phyloP scores from a whole-genome alignment of 1,139 yeast genomes.

The Chernovozyma aurita region DNA sequence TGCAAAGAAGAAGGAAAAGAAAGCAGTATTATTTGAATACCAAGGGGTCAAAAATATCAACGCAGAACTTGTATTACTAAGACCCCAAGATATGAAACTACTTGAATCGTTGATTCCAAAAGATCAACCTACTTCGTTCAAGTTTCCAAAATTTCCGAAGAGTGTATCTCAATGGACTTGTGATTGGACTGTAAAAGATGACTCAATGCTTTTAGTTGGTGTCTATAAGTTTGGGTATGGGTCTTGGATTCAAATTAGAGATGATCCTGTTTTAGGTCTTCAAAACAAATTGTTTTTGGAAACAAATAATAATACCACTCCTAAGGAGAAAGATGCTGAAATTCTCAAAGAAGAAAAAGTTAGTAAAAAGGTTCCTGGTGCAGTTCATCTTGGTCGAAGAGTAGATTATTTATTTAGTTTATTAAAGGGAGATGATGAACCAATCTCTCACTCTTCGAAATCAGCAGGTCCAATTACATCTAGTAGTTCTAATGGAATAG shows the following conservation, averaged over 20 bases:
- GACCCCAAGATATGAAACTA: conserved; percentile 78
- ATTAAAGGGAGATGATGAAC: conserved; percentile 52
- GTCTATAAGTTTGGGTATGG: conserved; percentile 93
- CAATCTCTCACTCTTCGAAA: conserved; percentile 3
- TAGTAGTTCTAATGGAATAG: conserved; percentile 8
- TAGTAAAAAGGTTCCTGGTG: conserved; percentile 75
- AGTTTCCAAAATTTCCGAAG: conserved; percentile 61
- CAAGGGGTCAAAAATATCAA: conserved; percentile 85
- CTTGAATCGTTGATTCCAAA: conserved; percentile 57
- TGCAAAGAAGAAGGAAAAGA: conserved; percentile 69
- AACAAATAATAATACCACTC: neutral
- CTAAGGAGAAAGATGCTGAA: conserved; percentile 7
- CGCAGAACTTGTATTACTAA: conserved; percentile 78
- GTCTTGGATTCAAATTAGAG: conserved; percentile 90
- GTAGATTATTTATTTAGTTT: conserved; percentile 79
- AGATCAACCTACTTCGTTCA: conserved; percentile 54
- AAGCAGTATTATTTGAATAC: conserved; percentile 86
- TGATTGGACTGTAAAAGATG: conserved; percentile 79
- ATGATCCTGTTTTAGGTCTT: conserved; percentile 87
- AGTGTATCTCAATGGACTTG: conserved; percentile 90
- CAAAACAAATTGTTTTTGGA: conserved; percentile 79
- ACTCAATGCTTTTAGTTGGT: conserved; percentile 82
- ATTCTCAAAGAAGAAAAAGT: conserved; percentile 14
- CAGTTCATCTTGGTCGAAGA: conserved; percentile 92
- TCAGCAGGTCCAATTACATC: conserved; percentile 8